These are phyloP conservation scores for Talaromyces verruculosus DNA, from an alignment of 2,329 filamentous ascomycete genomes.

Conservation along the genomic window DNA sequence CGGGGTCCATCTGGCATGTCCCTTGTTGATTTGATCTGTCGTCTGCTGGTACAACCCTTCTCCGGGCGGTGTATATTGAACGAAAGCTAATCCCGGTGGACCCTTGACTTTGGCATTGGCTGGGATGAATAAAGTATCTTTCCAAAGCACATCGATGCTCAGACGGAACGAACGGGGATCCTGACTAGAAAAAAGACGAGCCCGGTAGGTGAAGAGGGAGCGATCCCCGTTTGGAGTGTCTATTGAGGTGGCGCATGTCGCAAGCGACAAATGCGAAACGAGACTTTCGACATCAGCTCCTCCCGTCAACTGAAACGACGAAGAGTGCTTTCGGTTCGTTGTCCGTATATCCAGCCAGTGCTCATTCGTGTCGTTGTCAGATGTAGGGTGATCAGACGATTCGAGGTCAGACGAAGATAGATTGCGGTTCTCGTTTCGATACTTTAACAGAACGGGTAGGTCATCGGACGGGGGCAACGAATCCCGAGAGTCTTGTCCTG, in stretches of 20 bases:
- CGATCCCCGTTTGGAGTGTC: conserved; percentile 29
- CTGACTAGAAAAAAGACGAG: conserved; percentile 26
- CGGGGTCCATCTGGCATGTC: conserved; percentile 31
- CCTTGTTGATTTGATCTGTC: background rate
- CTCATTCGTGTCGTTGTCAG: background rate
- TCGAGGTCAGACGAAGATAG: background rate
- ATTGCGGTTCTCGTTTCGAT: conserved; percentile 13
- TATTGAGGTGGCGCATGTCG: conserved; percentile 26
- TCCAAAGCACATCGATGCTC: conserved; percentile 38
- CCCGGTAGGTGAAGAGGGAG: conserved; percentile 35
- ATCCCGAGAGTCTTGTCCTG: background rate
- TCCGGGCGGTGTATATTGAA: conserved; percentile 31
- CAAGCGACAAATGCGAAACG: conserved; percentile 29
- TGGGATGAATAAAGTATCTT: conserved; percentile 34
- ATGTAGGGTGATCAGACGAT: background rate
- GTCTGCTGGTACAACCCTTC: conserved; percentile 22
- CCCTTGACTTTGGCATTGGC: conserved; percentile 22
- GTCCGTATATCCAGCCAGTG: conserved; percentile 28
- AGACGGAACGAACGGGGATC: conserved; percentile 30
- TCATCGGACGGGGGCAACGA: background rate
- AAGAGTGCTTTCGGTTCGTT: conserved; percentile 22
- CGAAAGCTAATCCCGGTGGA: conserved; percentile 28
- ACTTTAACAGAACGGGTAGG: conserved; percentile 19
- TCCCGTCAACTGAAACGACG: conserved; percentile 26
- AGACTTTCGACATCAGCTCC: conserved; percentile 25